Conservation (phyloP, 371 early-diverging fungal species). For the Saksenaea oblongispora region DNA sequence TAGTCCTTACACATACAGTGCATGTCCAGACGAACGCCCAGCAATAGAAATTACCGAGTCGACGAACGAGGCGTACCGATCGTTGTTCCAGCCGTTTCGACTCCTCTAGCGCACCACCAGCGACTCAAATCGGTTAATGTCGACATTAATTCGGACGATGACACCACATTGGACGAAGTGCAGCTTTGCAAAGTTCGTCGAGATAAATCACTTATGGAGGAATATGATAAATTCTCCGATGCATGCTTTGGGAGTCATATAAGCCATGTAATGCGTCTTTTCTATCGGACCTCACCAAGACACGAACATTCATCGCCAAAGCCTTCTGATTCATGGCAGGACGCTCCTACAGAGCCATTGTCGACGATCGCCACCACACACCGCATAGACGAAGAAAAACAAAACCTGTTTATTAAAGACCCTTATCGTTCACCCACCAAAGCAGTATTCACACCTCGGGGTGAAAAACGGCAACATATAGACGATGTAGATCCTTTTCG, state of each 20-base stretch:
- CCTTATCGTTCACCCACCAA: neutral
- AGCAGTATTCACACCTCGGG: neutral
- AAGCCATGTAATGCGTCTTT: conserved; percentile 11
- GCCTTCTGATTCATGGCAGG: conserved; percentile 6
- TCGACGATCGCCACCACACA: neutral
- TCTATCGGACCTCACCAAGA: conserved; percentile 2
- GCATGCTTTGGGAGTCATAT: neutral
- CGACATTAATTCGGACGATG: conserved; percentile 2
- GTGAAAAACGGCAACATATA: neutral
- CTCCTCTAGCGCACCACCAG: neutral
- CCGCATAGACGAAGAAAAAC: neutral
- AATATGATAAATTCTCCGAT: conserved; percentile 12
- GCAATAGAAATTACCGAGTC: conserved; percentile 9
- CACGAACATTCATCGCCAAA: neutral
- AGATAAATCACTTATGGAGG: conserved; percentile 15
- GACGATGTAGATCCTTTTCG: neutral
- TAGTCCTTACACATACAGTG: neutral
- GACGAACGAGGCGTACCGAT: conserved; percentile 23
- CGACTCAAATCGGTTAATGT: neutral
- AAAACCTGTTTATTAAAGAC: neutral
- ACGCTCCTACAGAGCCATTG: conserved; percentile 4
- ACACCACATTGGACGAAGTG: conserved; percentile 18
- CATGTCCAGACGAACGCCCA: conserved; percentile 2
- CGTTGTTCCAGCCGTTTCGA: conserved; percentile 6
- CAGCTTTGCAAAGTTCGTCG: conserved; percentile 11